Evolutionary conservation across 2,329 filamentous ascomycete genomes (phyloP).

Genomic region (Alternaria sp.): DNA sequence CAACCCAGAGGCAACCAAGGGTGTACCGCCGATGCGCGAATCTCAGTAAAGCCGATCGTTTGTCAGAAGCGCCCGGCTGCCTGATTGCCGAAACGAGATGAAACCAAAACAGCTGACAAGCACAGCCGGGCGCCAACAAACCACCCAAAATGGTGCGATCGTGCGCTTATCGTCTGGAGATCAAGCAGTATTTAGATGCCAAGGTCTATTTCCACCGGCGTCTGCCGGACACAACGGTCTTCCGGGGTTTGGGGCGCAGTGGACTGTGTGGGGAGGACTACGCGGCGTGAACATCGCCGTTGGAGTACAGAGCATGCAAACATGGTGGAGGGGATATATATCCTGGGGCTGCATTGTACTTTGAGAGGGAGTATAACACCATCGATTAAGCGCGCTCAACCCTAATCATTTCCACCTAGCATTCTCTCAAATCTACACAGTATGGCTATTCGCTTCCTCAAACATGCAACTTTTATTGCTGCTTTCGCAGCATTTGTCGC

Average conservation of each 20-base stretch:
- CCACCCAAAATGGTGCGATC: conserved; percentile 11
- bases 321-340: conserved; percentile 23
- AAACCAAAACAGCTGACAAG: conserved; percentile 35
- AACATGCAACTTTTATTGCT: neutral
- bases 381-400: neutral
- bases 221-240: conserved; percentile 2
- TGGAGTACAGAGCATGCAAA: conserved; percentile 11
- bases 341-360: conserved; percentile 11
- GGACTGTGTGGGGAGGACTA: conserved; percentile 23
- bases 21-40: conserved; percentile 6
- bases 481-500: conserved; percentile 3
- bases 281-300: conserved; percentile 10
- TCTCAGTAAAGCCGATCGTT: neutral
- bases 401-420: neutral
- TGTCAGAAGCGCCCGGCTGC: conserved; percentile 22
- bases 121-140: conserved; percentile 6
- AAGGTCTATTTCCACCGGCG: conserved; percentile 12
- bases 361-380: neutral
- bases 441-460: conserved; percentile 22
- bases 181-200: conserved; percentile 2
- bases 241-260: conserved; percentile 10
- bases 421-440: neutral
- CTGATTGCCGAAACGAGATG: conserved; percentile 28
- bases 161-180: conserved; percentile 25
- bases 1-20: neutral